Conservation (phyloP, 768 basidiomycete species). For the Macrolepiota dolichaula region DNA sequence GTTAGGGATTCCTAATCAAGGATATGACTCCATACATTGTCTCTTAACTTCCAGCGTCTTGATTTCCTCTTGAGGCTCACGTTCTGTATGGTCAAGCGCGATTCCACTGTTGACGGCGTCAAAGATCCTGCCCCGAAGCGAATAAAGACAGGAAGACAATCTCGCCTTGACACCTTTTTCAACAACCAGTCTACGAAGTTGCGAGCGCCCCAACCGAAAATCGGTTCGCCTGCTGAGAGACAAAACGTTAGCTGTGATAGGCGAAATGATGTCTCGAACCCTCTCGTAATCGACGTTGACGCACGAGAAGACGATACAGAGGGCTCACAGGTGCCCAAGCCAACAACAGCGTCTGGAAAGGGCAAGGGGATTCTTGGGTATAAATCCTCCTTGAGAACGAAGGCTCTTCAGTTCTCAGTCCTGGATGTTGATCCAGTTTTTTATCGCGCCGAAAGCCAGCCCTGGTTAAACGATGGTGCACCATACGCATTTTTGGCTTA, state of each 20-base stretch:
- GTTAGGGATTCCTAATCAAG: neutral
- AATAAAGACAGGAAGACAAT: neutral
- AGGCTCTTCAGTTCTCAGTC: conserved; percentile 21
- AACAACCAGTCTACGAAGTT: neutral
- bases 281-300: conserved; percentile 6
- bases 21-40: neutral
- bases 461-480: conserved; percentile 40
- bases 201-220: neutral
- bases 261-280: neutral
- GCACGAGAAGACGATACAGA: neutral
- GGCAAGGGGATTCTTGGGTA: neutral
- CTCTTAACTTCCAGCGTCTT: neutral
- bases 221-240: neutral
- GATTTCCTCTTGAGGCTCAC: neutral
- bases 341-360: neutral
- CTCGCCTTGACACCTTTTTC: conserved; percentile 9
- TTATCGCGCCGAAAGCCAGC: conserved; percentile 40
- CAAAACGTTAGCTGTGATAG: neutral
- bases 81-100: neutral
- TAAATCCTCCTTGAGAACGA: neutral
- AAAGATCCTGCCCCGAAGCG: conserved; percentile 6
- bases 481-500: conserved; percentile 75
- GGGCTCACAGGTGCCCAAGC: neutral
- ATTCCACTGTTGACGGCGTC: neutral
- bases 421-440: conserved; percentile 47